These are phyloP conservation scores for Coprinopsis cinerea DNA, from an alignment of 768 basidiomycete species.

Conservation along the genomic window DNA sequence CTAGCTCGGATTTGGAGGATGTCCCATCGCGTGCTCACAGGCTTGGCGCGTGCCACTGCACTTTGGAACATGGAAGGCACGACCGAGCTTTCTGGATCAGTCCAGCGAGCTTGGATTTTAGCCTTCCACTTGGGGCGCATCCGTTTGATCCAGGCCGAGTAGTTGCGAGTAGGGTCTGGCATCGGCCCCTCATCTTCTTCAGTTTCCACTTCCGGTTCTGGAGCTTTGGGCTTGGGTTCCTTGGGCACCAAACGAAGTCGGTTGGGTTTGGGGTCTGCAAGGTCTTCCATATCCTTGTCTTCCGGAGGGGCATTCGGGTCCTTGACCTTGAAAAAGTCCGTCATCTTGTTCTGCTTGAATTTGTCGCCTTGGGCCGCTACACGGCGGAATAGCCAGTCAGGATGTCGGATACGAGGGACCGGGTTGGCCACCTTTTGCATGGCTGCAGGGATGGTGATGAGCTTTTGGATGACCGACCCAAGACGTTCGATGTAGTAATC, in stretches of 20 bases:
- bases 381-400: constrained; percentile 93
- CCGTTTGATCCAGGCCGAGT: constrained; percentile 70
- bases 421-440: constrained; percentile 97
- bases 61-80: constrained; percentile 75
- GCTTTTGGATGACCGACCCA: constrained; percentile 96
- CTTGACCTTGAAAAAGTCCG: constrained; percentile 77
- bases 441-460: constrained; percentile 98
- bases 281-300: constrained; percentile 4
- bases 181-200: constrained; percentile 34
- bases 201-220: constrained; percentile 37
- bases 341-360: constrained; percentile 97
- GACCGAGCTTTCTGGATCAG: constrained; percentile 41
- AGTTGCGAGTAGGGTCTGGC: constrained; percentile 63
- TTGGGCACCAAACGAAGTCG: constrained; percentile 14
- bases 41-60: constrained; percentile 47
- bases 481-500: constrained; percentile 96
- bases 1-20: constrained; percentile 84
- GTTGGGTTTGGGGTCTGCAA: neutral
- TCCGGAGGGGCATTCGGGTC: constrained; percentile 35
- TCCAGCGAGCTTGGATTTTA: neutral
- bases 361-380: constrained; percentile 89
- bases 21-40: constrained; percentile 66
- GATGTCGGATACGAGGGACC: constrained; percentile 91
- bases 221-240: constrained; percentile 19
- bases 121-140: constrained; percentile 77